Conservation (phyloP, 768 basidiomycete species). For the Leucocoprinus sp. region DNA sequence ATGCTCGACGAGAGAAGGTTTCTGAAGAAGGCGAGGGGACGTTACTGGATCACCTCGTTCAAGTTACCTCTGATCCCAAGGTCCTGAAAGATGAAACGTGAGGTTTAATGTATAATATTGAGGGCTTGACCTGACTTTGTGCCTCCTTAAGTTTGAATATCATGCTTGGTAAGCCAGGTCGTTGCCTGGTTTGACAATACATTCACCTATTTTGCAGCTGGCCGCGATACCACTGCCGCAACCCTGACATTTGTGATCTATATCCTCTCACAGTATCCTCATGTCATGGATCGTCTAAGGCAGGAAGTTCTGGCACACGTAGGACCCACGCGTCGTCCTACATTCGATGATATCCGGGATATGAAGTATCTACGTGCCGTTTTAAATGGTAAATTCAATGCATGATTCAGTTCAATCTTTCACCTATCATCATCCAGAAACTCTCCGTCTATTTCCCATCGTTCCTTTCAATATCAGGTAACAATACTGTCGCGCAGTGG, state of each 20-base stretch:
- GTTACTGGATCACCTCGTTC: slow-evolving; percentile 48
- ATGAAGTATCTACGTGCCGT: too few species aligned
- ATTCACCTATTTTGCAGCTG: slow-evolving; percentile 20
- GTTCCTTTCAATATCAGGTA: slow-evolving; percentile 50
- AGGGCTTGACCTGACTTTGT: neutral
- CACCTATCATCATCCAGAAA: too few species aligned
- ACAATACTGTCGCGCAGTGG: neutral
- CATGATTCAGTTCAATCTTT: too few species aligned
- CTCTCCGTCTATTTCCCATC: slow-evolving; percentile 47
- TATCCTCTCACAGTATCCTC: too few species aligned
- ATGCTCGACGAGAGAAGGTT: slow-evolving; percentile 16
- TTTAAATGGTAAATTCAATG: too few species aligned
- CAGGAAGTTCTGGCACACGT: too few species aligned
- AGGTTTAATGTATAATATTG: slow-evolving; percentile 6
- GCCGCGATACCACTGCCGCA: slow-evolving; percentile 38
- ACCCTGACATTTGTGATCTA: slow-evolving; percentile 36
- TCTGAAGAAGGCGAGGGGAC: slow-evolving; percentile 31
- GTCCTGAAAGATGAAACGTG: slow-evolving; percentile 42
- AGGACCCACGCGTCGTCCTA: too few species aligned
- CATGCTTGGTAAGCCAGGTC: slow-evolving; percentile 30
- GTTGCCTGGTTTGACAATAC: neutral
- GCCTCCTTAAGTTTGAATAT: slow-evolving; percentile 30
- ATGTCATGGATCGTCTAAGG: too few species aligned
- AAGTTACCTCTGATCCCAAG: slow-evolving; percentile 36
- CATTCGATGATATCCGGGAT: too few species aligned